Conservation (phyloP, 345 rosid genomes). For the Lagerstroemia speciosa region DNA sequence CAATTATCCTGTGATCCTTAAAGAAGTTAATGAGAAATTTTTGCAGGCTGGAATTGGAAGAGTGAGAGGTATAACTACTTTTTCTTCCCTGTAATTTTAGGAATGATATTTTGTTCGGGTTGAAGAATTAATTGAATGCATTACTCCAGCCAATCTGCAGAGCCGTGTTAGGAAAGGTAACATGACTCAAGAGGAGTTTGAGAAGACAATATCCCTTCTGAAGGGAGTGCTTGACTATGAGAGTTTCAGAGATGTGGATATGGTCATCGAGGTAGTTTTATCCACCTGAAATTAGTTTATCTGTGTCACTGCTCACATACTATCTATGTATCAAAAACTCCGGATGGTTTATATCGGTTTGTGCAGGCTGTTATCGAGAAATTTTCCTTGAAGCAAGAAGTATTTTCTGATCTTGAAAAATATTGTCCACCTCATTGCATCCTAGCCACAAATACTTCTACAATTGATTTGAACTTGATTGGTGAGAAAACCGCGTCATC, state of each 20-base stretch:
- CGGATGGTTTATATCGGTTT: slow-evolving; percentile 26
- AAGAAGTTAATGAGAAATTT: slow-evolving; percentile 84
- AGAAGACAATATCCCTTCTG: slow-evolving; percentile 63
- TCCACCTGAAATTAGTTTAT: not conserved
- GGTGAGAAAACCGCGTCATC: slow-evolving; percentile 30
- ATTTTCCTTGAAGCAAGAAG: slow-evolving; percentile 79
- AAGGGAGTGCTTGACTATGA: slow-evolving; percentile 76
- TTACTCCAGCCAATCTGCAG: slow-evolving; percentile 64
- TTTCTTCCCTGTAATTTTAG: not conserved
- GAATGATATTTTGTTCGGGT: not conserved
- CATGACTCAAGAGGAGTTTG: slow-evolving; percentile 68
- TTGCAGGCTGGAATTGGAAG: slow-evolving; percentile 79
- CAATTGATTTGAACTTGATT: slow-evolving; percentile 36
- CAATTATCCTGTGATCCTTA: slow-evolving; percentile 73
- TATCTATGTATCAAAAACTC: slow-evolving; percentile 17
- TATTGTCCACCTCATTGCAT: slow-evolving; percentile 77
- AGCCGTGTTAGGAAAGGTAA: slow-evolving; percentile 73
- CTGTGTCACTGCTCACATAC: not conserved
- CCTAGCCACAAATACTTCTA: slow-evolving; percentile 42
- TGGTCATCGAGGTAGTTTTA: slow-evolving; percentile 85
- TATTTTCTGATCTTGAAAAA: slow-evolving; percentile 86
- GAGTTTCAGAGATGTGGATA: slow-evolving; percentile 75
- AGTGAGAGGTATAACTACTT: slow-evolving; percentile 54
- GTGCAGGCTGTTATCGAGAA: slow-evolving; percentile 93
- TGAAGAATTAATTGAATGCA: not conserved